These are phyloP conservation scores for Acorus calamus DNA, from an alignment of 106 monocot species.

Conservation along the genomic window DNA sequence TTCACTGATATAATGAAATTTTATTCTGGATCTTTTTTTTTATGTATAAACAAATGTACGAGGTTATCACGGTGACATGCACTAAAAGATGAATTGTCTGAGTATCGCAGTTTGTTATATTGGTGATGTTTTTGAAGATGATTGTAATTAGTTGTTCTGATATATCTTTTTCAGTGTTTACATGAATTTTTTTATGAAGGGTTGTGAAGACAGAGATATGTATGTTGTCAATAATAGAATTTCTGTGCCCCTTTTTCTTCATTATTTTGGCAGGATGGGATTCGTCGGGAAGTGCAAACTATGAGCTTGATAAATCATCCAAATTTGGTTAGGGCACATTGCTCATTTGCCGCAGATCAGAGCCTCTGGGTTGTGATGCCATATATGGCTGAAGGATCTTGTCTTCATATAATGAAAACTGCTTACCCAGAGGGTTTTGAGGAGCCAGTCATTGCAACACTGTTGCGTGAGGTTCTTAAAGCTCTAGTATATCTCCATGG, in stretches of 20 bases:
- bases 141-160: too few relatives aligned
- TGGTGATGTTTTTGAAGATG: too few relatives aligned
- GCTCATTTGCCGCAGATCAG: conserved; percentile 74
- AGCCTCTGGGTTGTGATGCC: conserved; percentile 96
- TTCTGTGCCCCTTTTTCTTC: neutral
- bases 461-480: conserved; percentile 84
- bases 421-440: conserved; percentile 85
- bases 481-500: conserved; percentile 90
- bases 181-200: too few relatives aligned
- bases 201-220: too few relatives aligned
- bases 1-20: too few relatives aligned
- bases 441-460: conserved; percentile 78
- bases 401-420: conserved; percentile 91
- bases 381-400: conserved; percentile 87
- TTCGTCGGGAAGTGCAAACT: conserved; percentile 90
- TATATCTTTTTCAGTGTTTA: too few relatives aligned
- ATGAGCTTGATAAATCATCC: conserved; percentile 86
- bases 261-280: conserved; percentile 62
- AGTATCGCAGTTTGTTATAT: too few relatives aligned
- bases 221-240: neutral
- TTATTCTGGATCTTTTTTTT: too few relatives aligned
- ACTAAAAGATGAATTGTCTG: too few relatives aligned
- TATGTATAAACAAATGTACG: too few relatives aligned
- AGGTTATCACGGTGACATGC: too few relatives aligned
- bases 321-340: conserved; percentile 76